Evolutionary conservation across 2,329 filamentous ascomycete genomes (phyloP).

Genomic region (Amesomyces nigricolor): DNA sequence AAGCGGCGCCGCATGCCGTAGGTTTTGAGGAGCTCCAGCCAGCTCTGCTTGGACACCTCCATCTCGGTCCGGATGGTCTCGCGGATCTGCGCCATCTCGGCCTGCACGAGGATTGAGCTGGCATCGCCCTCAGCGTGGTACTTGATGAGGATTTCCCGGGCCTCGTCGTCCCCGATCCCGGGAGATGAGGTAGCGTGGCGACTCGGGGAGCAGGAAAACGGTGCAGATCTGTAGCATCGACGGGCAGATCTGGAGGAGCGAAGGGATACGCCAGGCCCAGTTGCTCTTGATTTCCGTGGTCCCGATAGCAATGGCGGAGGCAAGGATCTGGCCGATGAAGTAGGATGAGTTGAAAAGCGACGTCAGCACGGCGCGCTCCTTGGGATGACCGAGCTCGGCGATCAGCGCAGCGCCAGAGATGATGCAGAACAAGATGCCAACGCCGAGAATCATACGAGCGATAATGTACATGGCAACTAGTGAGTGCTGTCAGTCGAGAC

Average conservation of each 20-base stretch:
- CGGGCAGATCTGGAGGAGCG: conserved; percentile 41
- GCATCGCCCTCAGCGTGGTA: conserved; percentile 5
- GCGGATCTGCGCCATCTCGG: conserved; percentile 46
- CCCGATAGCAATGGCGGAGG: conserved; percentile 46
- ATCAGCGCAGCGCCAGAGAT: conserved; percentile 54
- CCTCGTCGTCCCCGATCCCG: neutral
- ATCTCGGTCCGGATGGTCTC: conserved; percentile 41
- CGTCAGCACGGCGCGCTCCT: conserved; percentile 53
- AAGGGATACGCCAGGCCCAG: conserved; percentile 42
- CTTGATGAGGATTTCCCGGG: conserved; percentile 2
- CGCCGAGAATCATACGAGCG: conserved; percentile 54
- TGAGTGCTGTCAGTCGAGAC: too few relatives aligned
- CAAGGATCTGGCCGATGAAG: conserved; percentile 46
- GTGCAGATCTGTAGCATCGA: conserved; percentile 37
- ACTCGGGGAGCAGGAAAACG: conserved; percentile 30
- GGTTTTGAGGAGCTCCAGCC: conserved; percentile 36
- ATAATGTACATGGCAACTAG: conserved; percentile 51
- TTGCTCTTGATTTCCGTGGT: conserved; percentile 38
- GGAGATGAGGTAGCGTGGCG: conserved; percentile 39
- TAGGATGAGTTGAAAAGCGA: conserved; percentile 57
- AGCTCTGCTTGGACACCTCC: conserved; percentile 36
- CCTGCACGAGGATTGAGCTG: conserved; percentile 10
- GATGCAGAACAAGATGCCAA: conserved; percentile 55
- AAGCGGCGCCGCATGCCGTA: conserved; percentile 35
- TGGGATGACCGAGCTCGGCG: conserved; percentile 55